Percentiles rank a stretch among this genome's conserved stretches.
These are phyloP conservation scores for Paratinospora sagittata DNA, from an alignment of 164 flowering plant genomes.

Conservation along the genomic window DNA sequence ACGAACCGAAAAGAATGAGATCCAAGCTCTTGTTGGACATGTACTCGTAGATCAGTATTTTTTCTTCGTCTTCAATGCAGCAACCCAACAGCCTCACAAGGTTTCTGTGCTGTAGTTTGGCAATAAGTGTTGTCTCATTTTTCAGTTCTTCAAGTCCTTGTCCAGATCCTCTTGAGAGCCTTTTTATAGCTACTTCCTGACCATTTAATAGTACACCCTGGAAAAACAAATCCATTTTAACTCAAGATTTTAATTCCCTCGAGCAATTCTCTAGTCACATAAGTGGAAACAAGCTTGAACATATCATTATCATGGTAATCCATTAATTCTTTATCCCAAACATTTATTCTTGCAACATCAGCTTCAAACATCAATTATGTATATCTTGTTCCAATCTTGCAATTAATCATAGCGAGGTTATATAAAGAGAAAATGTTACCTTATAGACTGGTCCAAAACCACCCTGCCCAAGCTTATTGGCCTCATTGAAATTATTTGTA, in stretches of 20 bases:
- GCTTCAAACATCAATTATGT: too few relatives aligned
- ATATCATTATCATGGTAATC: too few relatives aligned
- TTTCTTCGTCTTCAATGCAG: neutral
- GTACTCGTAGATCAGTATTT: neutral
- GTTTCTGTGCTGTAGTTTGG: neutral
- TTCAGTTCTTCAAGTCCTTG: conserved; percentile 10
- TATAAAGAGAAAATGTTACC: neutral
- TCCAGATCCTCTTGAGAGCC: conserved; percentile 1
- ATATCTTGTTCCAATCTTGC: too few relatives aligned
- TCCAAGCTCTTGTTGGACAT: conserved; percentile 1
- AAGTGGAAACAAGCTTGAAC: too few relatives aligned
- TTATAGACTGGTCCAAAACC: conserved; percentile 1
- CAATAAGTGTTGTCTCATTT: neutral
- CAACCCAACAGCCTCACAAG: neutral
- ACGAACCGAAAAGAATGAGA: neutral
- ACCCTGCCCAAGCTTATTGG: conserved; percentile 1
- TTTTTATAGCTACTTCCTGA: conserved; percentile 2
- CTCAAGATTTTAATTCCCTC: neutral
- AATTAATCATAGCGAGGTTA: neutral
- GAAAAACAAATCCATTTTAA: neutral
- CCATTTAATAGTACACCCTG: neutral
- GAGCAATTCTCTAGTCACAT: neutral
- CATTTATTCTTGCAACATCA: too few relatives aligned
- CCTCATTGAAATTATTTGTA: neutral
- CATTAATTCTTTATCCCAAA: too few relatives aligned